Evolutionary conservation across 2,329 filamentous ascomycete genomes (phyloP), one percentile per base, ranked within the genome.

Genomic region (Helminthosporium solani): DNA sequence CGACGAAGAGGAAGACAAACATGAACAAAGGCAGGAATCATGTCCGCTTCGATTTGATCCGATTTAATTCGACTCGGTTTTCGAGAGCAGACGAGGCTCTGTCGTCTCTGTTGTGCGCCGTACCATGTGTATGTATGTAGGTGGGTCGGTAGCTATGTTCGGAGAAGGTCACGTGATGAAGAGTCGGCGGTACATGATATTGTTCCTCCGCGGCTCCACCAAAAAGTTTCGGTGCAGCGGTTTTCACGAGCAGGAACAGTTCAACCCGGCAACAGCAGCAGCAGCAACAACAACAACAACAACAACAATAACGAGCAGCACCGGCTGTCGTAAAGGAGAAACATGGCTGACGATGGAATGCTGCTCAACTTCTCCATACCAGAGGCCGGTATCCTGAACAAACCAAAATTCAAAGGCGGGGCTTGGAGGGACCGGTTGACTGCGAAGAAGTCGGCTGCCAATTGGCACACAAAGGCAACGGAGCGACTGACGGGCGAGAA

Each of bases 291-390:
- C n/a, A n/a, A n/a, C n/a, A n/a, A n/a, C n/a, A n/a, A n/a, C n/a
- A n/a, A n/a, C n/a, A 31, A 33, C 23, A 38, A 34, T 2, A 42
- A 36, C 23, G 33, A 25, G 7, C 36, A 36, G 43, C 39, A 21
- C 35, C 38, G 14, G n/a, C 40, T 20, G 23, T 35, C 7, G 12
- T 18, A 35, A 14, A 37, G 35, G 23, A 38, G 40, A 53, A 60
- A 53, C 31, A 96, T 97, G 91, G 88, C 88, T 41, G 91, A 97
- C 76, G 88, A 95, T 84, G 90, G 90, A 58, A 87, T 99, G 83
- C 81, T 96, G 46, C 77, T 97, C 66, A 97, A 97, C 63, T 96
- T 97, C 68, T 85, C 90, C 60, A 76, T 96, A 46, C 80, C 82
- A 21, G 84, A 88, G 50, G 80, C 76, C 15, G 80, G 86, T 11